phyloP scores from a whole-genome alignment of 352 stramenopile genomes.

The Globisporangium solare region DNA sequence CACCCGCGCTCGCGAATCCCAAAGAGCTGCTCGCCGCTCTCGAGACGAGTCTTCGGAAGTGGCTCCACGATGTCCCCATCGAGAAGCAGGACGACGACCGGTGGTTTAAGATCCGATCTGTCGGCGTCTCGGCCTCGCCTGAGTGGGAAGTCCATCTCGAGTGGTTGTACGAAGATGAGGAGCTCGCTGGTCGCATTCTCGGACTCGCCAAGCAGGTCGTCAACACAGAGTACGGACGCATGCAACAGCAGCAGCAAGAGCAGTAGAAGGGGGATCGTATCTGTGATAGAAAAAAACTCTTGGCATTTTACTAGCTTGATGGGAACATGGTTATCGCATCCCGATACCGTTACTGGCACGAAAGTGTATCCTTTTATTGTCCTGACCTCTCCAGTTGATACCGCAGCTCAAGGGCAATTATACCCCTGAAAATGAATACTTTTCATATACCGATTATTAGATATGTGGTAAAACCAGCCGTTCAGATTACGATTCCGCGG shows the following conservation, averaged over 20 bases:
- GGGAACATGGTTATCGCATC: too few species aligned
- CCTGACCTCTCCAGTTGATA: too few species aligned
- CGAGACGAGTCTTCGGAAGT: constrained; percentile 42
- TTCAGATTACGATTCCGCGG: too few species aligned
- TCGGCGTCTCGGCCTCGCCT: constrained; percentile 56
- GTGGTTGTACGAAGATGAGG: constrained; percentile 84
- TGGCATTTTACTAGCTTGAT: too few species aligned
- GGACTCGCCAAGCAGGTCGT: constrained; percentile 83
- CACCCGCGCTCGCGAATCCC: constrained; percentile 43
- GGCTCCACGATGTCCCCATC: constrained; percentile 52
- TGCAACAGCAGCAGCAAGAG: constrained; percentile 16
- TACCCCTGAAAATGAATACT: too few species aligned
- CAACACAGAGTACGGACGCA: constrained; percentile 53
- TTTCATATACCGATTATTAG: too few species aligned
- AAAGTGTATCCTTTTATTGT: too few species aligned
- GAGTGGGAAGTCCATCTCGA: constrained; percentile 83
- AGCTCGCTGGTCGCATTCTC: constrained; percentile 71
- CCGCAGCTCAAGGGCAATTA: too few species aligned
- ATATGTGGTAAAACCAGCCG: too few species aligned
- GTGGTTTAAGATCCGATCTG: constrained; percentile 72
- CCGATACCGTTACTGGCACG: too few species aligned
- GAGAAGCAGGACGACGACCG: constrained; percentile 52
- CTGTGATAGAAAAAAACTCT: not conserved
- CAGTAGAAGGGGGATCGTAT: not conserved
- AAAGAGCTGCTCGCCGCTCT: constrained; percentile 46